Base-by-base conservation (phyloP, 371 early-diverging fungal genomes). In the Mucor saturninus region DNA sequence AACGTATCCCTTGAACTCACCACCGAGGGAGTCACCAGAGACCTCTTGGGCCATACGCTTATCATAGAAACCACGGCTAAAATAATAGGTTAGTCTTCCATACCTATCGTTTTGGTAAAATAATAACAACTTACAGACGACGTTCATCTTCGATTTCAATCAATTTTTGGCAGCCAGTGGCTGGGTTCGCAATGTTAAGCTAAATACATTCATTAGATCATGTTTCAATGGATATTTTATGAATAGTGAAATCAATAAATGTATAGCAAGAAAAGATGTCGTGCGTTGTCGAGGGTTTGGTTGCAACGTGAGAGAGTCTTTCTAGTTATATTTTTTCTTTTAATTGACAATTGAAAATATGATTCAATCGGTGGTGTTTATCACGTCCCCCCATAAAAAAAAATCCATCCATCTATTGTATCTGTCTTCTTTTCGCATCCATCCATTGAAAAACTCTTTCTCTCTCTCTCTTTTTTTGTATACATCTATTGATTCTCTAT, bases 1-100 rank as follows among this genome's bases (percentile, higher is more conserved):
- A 73, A 98, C 91, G 88, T 95, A 98, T 65, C 99, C 99, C 88
- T 95, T 95, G 95, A 96, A 99, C 86, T 99, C 99, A 71, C 95
- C 96, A 71, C 97, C 96, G 74, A 99, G 88, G 52, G 95, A 80
- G 79, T 96, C 97, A 69, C 94, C 99, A 71, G 95, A 87, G 74
- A 99, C 95, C 82, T 98, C 98, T 69, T 94, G 89, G 56, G 96
- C 89, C 86, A 99, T 81, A 76, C 98, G 96, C 91, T 97, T 97
- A 84, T 98, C 99, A 79, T 95, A 98, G 84, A 99, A 94, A 83
- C 89, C 91, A 75, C 95, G 97, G 76, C 93, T 93, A 85, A 61
- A 56, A 56, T 31, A 29, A 31, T 13, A 51, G 3, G 32, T 30
- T 30, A 50, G 5, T 2, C 30, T 30, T 21, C 21, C 21, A 7